Base-by-base conservation (phyloP, 345 rosid genomes). In the Citrus reticulata region DNA sequence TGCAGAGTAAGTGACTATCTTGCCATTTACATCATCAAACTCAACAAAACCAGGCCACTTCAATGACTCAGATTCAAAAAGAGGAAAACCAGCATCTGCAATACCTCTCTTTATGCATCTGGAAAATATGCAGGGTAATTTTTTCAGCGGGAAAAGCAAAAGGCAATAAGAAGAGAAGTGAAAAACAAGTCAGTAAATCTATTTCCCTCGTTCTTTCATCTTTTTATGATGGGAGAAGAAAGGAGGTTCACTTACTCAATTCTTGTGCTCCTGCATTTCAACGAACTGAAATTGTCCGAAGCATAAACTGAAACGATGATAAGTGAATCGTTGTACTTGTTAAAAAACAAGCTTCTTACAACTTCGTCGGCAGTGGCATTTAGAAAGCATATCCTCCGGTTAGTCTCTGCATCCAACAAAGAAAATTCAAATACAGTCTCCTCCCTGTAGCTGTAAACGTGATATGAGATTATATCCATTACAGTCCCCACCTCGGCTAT, bases 31-130 rank as follows among this genome's bases (percentile, higher is more conserved):
- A 86, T 93, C 94, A 85, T 91, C 96, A 83, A 93, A 93, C 89
- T 91, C 96, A 24, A 92, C 96, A 83, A 91, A 93, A 72, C 98
- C 96, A 70, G 98, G 98, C 98, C 98, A 93, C 76, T 93, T 93
- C 77, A 92, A 75, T 16, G 98, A 92, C 79, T 91, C 94, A 0
- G 94, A 90, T 58, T 93, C 98, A 76, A 93, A 92, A 79, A 89
- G 92, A 49, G 95, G 77, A 92, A 92, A 93, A 20, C 96, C 96
- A 46, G 93, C 92, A 69, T 89, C 92, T 0, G 95, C 86, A 76
- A 89, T 84, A 58, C 90, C 92, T 71, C 92, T 88, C 73, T 89
- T 78, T 73, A 93, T 91, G 88, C 90, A 91, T 77, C 91, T 90
- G 82, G 51, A 39, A 74, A n/a, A 51, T 40, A 46, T 66, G 63